Evolutionary conservation across 176 grass and related monocot species (phyloP).

Genomic region (Carex parvula): DNA sequence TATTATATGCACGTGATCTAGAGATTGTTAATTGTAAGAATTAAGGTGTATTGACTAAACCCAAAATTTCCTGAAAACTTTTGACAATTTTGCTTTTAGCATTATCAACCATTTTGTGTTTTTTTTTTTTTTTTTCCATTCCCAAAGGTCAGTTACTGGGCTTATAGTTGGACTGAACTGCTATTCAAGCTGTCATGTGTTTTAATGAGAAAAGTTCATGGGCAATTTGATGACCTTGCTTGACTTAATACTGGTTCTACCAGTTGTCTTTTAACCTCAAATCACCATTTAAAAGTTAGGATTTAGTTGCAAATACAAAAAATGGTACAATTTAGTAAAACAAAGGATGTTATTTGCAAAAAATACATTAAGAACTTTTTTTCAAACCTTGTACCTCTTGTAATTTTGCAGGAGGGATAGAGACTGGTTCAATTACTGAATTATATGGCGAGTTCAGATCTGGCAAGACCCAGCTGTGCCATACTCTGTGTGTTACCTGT

Average conservation of each 20-base stretch:
- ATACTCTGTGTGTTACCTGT: slow-evolving; percentile 96
- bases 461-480: slow-evolving; percentile 83
- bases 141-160: neutral
- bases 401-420: slow-evolving; percentile 62
- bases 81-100: neutral
- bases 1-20: slow-evolving; percentile 24
- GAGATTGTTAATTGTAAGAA: neutral
- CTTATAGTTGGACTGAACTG: neutral
- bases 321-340: neutral
- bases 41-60: neutral
- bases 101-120: neutral
- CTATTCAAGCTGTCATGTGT: neutral
- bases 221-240: neutral
- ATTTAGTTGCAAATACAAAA: neutral
- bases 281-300: neutral
- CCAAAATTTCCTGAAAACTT: neutral
- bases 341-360: neutral
- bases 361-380: neutral
- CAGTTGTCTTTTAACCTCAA: neutral
- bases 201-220: neutral
- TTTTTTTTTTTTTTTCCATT: neutral
- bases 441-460: slow-evolving; percentile 91
- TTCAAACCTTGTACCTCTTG: slow-evolving; percentile 19
- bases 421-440: slow-evolving; percentile 97
- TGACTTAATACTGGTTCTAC: neutral